phyloP scores from a whole-genome alignment of 495 filamentous ascomycete genomes.

The Penicillium paradoxum region DNA sequence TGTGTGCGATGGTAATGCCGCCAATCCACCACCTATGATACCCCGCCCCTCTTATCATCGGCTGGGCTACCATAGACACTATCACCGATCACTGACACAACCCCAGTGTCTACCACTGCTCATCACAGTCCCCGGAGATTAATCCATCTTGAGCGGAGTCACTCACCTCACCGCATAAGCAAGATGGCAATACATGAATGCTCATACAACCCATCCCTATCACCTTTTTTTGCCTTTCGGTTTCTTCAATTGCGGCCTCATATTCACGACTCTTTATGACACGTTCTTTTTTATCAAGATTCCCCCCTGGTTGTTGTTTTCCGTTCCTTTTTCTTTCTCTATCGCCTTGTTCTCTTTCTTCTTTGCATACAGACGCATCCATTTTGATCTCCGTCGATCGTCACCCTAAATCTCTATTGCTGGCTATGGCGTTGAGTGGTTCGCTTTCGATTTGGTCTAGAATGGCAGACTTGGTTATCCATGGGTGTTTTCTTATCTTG shows the following conservation, averaged over 20 bases:
- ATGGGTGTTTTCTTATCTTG: slow-evolving; percentile 7
- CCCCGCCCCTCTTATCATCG: background rate
- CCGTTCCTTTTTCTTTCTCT: background rate
- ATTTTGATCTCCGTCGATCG: background rate
- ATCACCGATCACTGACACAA: background rate
- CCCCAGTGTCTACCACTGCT: background rate
- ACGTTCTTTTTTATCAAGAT: slow-evolving; percentile 1
- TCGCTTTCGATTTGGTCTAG: slow-evolving; percentile 15
- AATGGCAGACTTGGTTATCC: slow-evolving; percentile 24
- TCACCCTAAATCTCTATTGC: slow-evolving; percentile 1
- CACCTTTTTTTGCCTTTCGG: background rate
- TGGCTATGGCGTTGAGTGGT: slow-evolving; percentile 8
- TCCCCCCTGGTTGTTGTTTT: background rate
- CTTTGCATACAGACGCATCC: background rate
- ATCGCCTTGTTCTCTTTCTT: background rate
- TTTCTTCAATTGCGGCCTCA: background rate
- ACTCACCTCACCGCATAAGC: background rate
- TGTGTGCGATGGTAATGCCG: slow-evolving; percentile 1
- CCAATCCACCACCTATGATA: background rate
- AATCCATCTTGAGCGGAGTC: background rate
- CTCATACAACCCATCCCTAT: too few species aligned
- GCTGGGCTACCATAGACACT: background rate
- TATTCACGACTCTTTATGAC: slow-evolving; percentile 1
- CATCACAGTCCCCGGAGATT: background rate
- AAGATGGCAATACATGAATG: background rate